phyloP scores from a whole-genome alignment of 371 early-diverging fungal species.

The Zychaea mexicana region DNA sequence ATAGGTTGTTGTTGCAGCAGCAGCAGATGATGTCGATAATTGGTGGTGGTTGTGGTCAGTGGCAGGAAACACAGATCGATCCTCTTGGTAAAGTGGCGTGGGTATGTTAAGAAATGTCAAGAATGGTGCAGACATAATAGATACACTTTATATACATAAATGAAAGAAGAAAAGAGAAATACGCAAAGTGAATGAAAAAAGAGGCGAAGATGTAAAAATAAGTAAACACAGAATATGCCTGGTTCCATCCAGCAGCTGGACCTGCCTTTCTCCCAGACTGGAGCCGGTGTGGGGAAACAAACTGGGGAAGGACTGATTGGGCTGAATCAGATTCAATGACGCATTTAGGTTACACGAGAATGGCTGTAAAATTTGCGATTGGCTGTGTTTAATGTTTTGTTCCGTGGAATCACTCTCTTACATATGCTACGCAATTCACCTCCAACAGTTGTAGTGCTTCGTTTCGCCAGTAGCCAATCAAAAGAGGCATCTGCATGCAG shows the following conservation, averaged over 20 bases:
- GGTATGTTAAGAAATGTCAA: not conserved
- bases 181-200: not conserved
- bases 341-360: not conserved
- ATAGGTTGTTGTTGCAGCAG: not conserved
- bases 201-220: not conserved
- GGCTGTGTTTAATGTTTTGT: not conserved
- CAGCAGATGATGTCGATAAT: not conserved
- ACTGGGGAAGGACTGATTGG: not conserved
- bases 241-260: no score
- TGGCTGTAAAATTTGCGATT: not conserved
- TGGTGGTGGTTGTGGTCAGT: not conserved
- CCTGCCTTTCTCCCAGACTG: not conserved
- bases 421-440: no score
- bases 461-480: not conserved
- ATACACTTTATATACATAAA: not conserved
- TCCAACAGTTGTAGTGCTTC: not conserved
- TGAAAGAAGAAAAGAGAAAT: not conserved
- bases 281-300: not conserved
- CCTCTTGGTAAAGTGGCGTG: not conserved
- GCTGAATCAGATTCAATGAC: not conserved
- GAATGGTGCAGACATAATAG: slow-evolving; percentile 1
- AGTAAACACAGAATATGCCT: no score
- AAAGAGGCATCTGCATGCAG: not conserved
- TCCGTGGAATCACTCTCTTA: not conserved
- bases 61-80: not conserved